Base-by-base conservation (phyloP, 495 filamentous ascomycete species). In the Neurospora tetrasperma region DNA sequence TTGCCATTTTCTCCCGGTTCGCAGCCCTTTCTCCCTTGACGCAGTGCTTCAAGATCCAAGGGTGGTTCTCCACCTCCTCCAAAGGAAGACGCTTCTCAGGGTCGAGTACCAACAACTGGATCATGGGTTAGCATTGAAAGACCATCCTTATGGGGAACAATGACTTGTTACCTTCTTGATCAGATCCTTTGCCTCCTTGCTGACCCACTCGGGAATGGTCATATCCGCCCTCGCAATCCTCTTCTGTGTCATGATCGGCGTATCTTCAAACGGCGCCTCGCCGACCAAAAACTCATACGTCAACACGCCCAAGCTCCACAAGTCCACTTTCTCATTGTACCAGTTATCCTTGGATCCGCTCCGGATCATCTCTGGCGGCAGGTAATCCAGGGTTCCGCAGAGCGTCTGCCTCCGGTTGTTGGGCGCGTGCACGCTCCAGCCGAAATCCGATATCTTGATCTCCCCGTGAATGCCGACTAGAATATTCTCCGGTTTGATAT, bases 401-500 rank as follows among this genome's bases (percentile, higher is more conserved):
- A 98, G 95, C 31, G 96, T 99, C 74, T 94, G 90, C 48, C 96
- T 89, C 70, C 95, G 83, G 83, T 97, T 97, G 78, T 97, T 98
- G 11, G 96, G 96, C 38, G 96, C 96, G 80, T 99, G 96, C 20
- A 98, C 96, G 82, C 92, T 95, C 96, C 96, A 99, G 66, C 96
- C 96, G 78, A 99, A 99, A 82, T 99, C 96, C 5, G 93, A 94
- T 79, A 99, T 94, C 83, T 99, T 99, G 83, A 99, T 97, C 83
- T 99, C 96, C 54, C 94, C 96, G 79, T 98, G 95, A 71, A 99
- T 94, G 23, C 96, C 96, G 44, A 99, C 90, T 18, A 99, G 89
- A 76, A 99, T 99, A 78, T 99, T 99, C 83, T 99, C 96, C 12
- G 96, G 96, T 84, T 99, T 99, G 84, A 99, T 99, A 76, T 99